Evolutionary conservation across 2,329 filamentous ascomycete genomes (phyloP).

Genomic region (Verruconis gallopava): DNA sequence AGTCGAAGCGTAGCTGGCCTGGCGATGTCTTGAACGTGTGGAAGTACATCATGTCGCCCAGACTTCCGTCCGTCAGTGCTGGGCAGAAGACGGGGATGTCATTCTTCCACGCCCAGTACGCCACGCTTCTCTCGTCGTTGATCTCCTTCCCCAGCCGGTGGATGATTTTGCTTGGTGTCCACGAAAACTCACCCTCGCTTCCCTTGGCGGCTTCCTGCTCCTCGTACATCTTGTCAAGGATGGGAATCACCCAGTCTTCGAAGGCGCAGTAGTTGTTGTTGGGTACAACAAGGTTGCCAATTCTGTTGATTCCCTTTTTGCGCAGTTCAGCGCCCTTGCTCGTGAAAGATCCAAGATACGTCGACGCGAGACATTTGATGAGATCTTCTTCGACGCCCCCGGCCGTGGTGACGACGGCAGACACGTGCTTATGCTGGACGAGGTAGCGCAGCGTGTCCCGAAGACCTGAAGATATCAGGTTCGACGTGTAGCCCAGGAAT

Average conservation of each 20-base stretch:
- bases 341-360: constrained; percentile 79
- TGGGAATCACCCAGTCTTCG: constrained; percentile 94
- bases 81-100: constrained; percentile 95
- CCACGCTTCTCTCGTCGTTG: constrained; percentile 79
- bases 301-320: constrained; percentile 79
- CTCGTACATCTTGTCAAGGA: constrained; percentile 84
- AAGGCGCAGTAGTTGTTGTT: constrained; percentile 97
- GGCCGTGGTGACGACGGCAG: constrained; percentile 86
- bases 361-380: constrained; percentile 93
- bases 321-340: constrained; percentile 66
- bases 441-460: constrained; percentile 85
- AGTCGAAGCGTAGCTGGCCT: constrained; percentile 68
- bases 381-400: constrained; percentile 95
- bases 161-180: constrained; percentile 92
- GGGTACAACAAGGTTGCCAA: constrained; percentile 89
- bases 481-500: constrained; percentile 94
- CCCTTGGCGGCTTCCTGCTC: constrained; percentile 66
- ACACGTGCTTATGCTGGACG: constrained; percentile 84
- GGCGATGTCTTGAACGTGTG: constrained; percentile 89
- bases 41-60: constrained; percentile 98
- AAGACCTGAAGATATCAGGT: constrained; percentile 90
- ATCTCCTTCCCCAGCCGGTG: constrained; percentile 85
- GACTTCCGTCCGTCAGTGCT: constrained; percentile 82
- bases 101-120: constrained; percentile 97
- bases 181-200: constrained; percentile 57